Evolutionary conservation across 2,329 filamentous ascomycete genomes (phyloP), one percentile per base, ranked within the genome.

Genomic region (Lasiodiplodia sp.): DNA sequence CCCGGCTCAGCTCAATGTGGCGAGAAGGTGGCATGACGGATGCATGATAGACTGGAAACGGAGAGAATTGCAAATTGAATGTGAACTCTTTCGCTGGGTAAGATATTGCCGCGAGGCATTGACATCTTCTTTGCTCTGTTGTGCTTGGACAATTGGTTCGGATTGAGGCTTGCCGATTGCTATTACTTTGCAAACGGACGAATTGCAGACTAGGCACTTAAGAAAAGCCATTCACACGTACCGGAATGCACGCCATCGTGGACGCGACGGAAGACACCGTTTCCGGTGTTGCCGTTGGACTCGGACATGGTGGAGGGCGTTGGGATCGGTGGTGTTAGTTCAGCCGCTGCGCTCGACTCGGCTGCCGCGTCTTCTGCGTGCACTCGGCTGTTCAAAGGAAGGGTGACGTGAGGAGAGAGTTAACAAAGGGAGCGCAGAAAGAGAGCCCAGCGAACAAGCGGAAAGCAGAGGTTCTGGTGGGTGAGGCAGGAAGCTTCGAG

Each of bases 211-310:
- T n/a, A 18, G 21, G 31, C 18, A 12, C 10, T 3, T 5, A n/a
- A 57, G 11, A 11, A 10, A 57, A 38, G 55, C n/a, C 4, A 6
- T 12, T 34, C 23, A 8, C 37, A 56, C 68, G 10, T 64, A 69
- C 68, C 51, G 14, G 68, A 52, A 31, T 69, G 68, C 10, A 69
- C 68, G 31, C 68, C 68, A 40, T 68, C 55, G 47, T 68, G 68
- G 25, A 69, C 56, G 47, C 62, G 60, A 14, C 44, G n/a, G 7
- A 64, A 64, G 31, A 64, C 60, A 21, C 60, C 60, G 23, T 64
- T 64, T 14, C 57, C 51, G 69, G 55, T 14, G 66, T 51, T 49
- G 49, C 66, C 69, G 28, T 69, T 64, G 38, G 58, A 34, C 23
- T 70, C 51, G 53, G 68, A 53, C 69, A 70, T 70, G 23, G 25